Conservation (phyloP, 2,329 filamentous ascomycete species). For the Hymenotorrendiella dingleyae region DNA sequence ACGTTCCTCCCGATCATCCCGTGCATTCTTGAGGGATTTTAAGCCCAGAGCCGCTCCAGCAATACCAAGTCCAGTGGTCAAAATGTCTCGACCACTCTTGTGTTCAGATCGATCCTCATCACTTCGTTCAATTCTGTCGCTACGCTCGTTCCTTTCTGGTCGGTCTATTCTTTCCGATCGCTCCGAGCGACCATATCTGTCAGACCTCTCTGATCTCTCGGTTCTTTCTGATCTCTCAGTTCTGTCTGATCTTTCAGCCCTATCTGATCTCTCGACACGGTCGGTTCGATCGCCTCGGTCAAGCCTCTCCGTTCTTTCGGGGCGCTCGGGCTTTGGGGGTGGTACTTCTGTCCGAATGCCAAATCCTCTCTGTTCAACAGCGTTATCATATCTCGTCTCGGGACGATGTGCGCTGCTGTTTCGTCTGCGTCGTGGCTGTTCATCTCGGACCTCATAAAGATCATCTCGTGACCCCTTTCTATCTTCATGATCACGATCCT, state of each 20-base stretch:
- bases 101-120: slow-evolving; percentile 22
- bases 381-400: slow-evolving; percentile 25
- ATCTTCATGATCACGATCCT: slow-evolving; percentile 19
- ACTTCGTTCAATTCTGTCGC: slow-evolving; percentile 11
- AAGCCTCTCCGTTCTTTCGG: slow-evolving; percentile 9
- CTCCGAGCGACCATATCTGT: slow-evolving; percentile 7
- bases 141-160: slow-evolving; percentile 12
- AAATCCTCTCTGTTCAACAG: slow-evolving; percentile 25
- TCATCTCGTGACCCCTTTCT: slow-evolving; percentile 24
- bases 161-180: slow-evolving; percentile 9
- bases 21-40: slow-evolving; percentile 25
- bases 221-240: slow-evolving; percentile 10
- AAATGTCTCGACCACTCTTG: slow-evolving; percentile 24
- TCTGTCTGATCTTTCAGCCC: slow-evolving; percentile 9
- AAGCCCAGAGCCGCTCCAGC: slow-evolving; percentile 29
- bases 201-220: slow-evolving; percentile 12
- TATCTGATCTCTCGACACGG: slow-evolving; percentile 7
- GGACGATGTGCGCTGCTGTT: slow-evolving; percentile 17
- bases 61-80: slow-evolving; percentile 28
- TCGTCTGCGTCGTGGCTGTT: slow-evolving; percentile 19
- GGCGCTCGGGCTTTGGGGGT: slow-evolving; percentile 6
- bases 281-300: slow-evolving; percentile 13
- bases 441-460: slow-evolving; percentile 27
- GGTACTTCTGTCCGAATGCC: slow-evolving; percentile 17
- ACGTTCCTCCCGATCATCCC: slow-evolving; percentile 14